Evolutionary conservation across 2,329 filamentous ascomycete species (phyloP).

Genomic region (Clonostachys rosea): DNA sequence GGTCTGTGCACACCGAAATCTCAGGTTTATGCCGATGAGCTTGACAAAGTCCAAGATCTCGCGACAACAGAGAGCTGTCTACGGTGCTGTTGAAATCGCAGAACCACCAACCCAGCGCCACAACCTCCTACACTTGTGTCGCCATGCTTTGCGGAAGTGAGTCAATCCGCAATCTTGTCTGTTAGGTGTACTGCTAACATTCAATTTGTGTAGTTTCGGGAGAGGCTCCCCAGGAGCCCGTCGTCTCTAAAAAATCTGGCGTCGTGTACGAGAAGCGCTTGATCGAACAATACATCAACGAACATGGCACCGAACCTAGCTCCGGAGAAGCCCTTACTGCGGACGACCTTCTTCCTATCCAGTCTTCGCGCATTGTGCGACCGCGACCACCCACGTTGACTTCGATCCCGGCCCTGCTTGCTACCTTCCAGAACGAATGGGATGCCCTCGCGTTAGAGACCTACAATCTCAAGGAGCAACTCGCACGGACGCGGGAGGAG

Average conservation of each 20-base stretch:
- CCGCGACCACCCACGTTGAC: slow-evolving; percentile 90
- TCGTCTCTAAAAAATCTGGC: slow-evolving; percentile 91
- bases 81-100: not conserved
- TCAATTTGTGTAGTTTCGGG: slow-evolving; percentile 68
- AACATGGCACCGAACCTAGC: slow-evolving; percentile 89
- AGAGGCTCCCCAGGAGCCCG: slow-evolving; percentile 90
- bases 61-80: not conserved
- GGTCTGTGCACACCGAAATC: slow-evolving; percentile 24
- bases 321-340: slow-evolving; percentile 78
- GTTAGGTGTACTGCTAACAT: slow-evolving; percentile 2
- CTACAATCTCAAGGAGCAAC: slow-evolving; percentile 84
- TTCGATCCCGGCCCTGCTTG: slow-evolving; percentile 90
- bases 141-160: slow-evolving; percentile 45
- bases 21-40: slow-evolving; percentile 3
- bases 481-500: slow-evolving; percentile 88
- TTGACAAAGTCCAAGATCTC: too few relatives aligned
- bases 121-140: slow-evolving; percentile 10
- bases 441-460: slow-evolving; percentile 89
- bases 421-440: slow-evolving; percentile 98
- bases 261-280: slow-evolving; percentile 92
- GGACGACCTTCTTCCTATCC: slow-evolving; percentile 85
- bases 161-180: slow-evolving; percentile 3
- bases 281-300: slow-evolving; percentile 90
- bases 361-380: slow-evolving; percentile 76
- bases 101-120: not conserved